Evolutionary conservation across 805 yeast genomes (phyloP), one percentile per base, ranked within the genome.

Genomic region (Candida tibetensis): DNA sequence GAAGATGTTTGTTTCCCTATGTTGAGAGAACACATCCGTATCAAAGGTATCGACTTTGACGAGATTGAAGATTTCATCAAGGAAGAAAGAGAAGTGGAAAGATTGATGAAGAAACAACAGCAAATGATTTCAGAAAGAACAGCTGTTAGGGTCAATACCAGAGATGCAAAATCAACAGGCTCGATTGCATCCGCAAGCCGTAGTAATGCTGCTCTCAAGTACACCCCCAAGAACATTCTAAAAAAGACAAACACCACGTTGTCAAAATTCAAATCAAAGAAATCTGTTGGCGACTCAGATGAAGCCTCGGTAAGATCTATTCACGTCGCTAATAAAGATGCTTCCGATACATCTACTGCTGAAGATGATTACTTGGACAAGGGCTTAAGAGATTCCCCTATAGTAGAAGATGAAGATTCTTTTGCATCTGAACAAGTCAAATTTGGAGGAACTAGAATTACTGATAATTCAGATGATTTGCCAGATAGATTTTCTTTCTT

Each of bases 1-100:
- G 96, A 88, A 57, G 98, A 91, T 74, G 99, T 91, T 31, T 91
- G 98, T 70, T 90, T 90, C 63, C 98, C 98, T 2, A 83, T 88
- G 87, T 66, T 79, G 34, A 81, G 85, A 3, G 83, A 82, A 43
- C 73, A 69, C 44, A 65, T 69, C 18, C 58, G 71, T 36, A 66
- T 77, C 30, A 81, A 80, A 43, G 96, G 95, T 13, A 86, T 93
- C 48, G 96, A 91, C 61, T 88, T 91, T 53, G 88, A 81, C 53
- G 97, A 89, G 53, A 76, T 91, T 48, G 96, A 87, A 41, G 93
- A 85, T 49, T 87, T 84, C 54, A 79, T 84, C 30, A 69, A 70
- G 37, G 83, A 77, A 39, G 81, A 78, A 48, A 64, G 80, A 42
- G 76, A 70, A 41, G 76, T 76, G 51, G 71, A 52, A 28, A 32